A percentile compares a stretch with the other conserved stretches of the same genome.
phyloP scores from a whole-genome alignment of 2,329 filamentous ascomycete genomes.

The Ciborinia camelliae region DNA sequence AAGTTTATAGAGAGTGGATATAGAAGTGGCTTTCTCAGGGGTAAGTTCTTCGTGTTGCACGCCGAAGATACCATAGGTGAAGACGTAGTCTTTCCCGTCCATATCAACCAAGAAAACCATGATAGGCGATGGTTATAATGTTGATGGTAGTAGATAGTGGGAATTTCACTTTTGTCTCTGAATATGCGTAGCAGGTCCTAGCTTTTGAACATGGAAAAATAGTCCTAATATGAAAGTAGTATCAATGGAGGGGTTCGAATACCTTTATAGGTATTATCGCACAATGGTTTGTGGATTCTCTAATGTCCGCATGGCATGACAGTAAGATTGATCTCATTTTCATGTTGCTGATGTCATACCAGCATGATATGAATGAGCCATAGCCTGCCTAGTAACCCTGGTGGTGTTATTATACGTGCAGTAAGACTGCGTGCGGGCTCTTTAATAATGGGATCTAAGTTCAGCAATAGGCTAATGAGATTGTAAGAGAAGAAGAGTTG shows the following conservation, averaged over 20 bases:
- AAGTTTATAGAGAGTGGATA: conserved; percentile 18
- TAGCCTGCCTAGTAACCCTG: too few relatives aligned
- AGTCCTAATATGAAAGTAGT: neutral
- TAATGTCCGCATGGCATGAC: neutral
- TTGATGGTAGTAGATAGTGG: neutral
- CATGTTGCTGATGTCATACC: neutral
- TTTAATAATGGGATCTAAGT: too few relatives aligned
- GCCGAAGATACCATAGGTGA: conserved; percentile 24
- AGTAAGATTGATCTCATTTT: neutral
- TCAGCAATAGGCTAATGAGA: neutral
- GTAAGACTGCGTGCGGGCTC: neutral
- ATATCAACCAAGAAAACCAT: conserved; percentile 26
- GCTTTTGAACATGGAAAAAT: neutral
- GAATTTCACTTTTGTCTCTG: neutral
- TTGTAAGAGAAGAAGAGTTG: neutral
- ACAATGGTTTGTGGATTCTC: neutral
- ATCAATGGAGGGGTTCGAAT: neutral
- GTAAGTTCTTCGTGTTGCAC: conserved; percentile 23
- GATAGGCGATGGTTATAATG: neutral
- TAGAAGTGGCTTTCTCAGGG: conserved; percentile 14
- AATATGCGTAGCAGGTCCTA: neutral
- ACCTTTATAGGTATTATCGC: neutral
- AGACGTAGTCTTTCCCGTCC: conserved; percentile 18
- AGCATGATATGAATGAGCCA: neutral
- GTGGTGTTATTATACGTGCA: neutral